A percentile compares a stretch with the other conserved stretches of the same genome.
Conservation (phyloP, 78 protist genomes). For the Capsaspora owczarzaki region DNA sequence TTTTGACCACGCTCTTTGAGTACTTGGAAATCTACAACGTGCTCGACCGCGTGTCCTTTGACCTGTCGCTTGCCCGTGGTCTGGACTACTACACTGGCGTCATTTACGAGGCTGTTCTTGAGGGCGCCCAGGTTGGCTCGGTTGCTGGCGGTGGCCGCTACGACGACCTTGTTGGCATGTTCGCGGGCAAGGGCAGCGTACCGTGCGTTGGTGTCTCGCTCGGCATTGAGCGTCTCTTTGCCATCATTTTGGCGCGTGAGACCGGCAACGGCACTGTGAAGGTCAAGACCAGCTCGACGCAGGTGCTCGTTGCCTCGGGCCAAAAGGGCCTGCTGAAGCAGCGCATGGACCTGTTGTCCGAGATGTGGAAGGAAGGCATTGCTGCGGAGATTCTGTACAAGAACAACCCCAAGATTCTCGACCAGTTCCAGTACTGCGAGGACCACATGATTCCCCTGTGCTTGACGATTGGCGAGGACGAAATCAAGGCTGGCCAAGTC, state of each 20-base stretch:
- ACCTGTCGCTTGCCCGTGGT: slow-evolving; percentile 83
- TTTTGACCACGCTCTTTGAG: slow-evolving; percentile 38
- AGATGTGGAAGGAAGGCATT: slow-evolving; percentile 71
- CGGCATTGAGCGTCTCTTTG: slow-evolving; percentile 86
- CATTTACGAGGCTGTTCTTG: slow-evolving; percentile 78
- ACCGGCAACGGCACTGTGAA: background rate
- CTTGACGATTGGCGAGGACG: slow-evolving; percentile 61
- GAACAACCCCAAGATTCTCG: slow-evolving; percentile 36
- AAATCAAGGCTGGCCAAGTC: slow-evolving; percentile 44
- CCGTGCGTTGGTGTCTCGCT: slow-evolving; percentile 87
- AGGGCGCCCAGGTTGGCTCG: slow-evolving; percentile 56
- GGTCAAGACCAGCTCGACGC: slow-evolving; percentile 32
- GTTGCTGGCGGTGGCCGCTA: slow-evolving; percentile 94
- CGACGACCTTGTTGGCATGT: slow-evolving; percentile 86
- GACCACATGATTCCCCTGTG: slow-evolving; percentile 36
- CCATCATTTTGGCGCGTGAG: slow-evolving; percentile 50
- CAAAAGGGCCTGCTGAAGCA: slow-evolving; percentile 36
- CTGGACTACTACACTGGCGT: slow-evolving; percentile 88
- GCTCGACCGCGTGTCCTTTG: slow-evolving; percentile 52
- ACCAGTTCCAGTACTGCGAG: slow-evolving; percentile 52
- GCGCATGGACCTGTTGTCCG: slow-evolving; percentile 33
- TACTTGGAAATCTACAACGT: slow-evolving; percentile 33
- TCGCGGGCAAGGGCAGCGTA: slow-evolving; percentile 33
- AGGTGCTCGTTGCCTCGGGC: slow-evolving; percentile 39
- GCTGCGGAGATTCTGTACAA: slow-evolving; percentile 55